phyloP scores from a whole-genome alignment of 345 rosid species.

The Populus simonii region DNA sequence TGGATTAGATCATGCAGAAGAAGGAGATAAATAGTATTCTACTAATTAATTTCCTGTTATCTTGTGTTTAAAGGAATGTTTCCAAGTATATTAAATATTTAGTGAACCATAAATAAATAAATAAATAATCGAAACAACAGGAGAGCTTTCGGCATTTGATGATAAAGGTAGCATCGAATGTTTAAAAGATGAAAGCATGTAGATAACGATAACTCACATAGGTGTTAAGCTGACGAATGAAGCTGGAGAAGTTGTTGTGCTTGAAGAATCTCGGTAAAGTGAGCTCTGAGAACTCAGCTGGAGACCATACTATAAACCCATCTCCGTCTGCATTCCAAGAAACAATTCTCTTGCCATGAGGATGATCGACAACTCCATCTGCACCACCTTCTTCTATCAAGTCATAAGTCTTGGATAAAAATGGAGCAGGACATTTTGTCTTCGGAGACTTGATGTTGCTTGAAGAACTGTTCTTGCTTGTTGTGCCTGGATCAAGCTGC shows the following conservation, averaged over 20 bases:
- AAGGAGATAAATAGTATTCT: neutral
- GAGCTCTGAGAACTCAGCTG: constrained; percentile 24
- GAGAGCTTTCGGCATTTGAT: neutral
- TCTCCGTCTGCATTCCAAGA: constrained; percentile 30
- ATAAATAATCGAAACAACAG: neutral
- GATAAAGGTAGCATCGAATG: neutral
- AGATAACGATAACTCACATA: constrained; percentile 13
- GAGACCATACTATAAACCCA: constrained; percentile 31
- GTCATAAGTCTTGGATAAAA: constrained; percentile 23
- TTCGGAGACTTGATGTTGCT: constrained; percentile 18
- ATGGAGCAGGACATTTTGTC: constrained; percentile 26
- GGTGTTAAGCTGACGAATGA: constrained; percentile 35
- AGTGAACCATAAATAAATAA: neutral
- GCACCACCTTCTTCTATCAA: constrained; percentile 16
- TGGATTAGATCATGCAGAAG: neutral
- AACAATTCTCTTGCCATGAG: constrained; percentile 11
- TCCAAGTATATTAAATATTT: neutral
- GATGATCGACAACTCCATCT: neutral
- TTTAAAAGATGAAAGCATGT: neutral
- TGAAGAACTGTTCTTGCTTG: constrained; percentile 2
- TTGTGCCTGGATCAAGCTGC: neutral
- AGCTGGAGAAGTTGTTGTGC: constrained; percentile 34
- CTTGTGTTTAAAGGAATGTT: neutral
- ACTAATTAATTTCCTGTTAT: neutral
- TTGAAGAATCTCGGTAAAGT: constrained; percentile 30